Base-by-base conservation (phyloP, 1,139 yeast species). In the Lodderomyces jiufengensis region DNA sequence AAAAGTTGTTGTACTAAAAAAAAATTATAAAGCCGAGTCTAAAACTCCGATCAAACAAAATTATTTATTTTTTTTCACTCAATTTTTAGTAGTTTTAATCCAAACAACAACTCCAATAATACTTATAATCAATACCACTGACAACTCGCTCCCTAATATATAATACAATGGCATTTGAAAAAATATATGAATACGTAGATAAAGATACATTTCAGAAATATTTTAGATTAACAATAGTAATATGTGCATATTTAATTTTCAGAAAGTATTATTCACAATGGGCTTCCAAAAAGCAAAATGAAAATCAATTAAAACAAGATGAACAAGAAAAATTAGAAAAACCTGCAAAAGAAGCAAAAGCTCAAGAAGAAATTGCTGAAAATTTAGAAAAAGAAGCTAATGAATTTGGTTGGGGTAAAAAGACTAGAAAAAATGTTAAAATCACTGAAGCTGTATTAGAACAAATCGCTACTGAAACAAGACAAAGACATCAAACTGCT, bases 371-470 rank as follows among this genome's bases (percentile, higher is more conserved):
- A 34, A 47, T 48, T 25, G 56, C 52, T 32, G 62, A 62, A 35
- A 57, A 55, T 32, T 53, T 66, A 42, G 55, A 57, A 35, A 43
- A 48, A 14, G 76, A 70, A 48, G 74, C 78, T 31, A 55, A 65
- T 31, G 52, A 70, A 7, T 82, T 83, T 64, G 90, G 92, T 15
- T 83, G 88, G 87, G 92, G 92, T 39, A 83, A 82, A 55, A 71
- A 73, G 52, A 82, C 90, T 8, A 73, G 88, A 61, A 66, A 68
- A 46, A 67, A 55, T 38, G 78, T 75, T 32, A 73, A 76, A 59
- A 62, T 66, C 41, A 80, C 79, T 47, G 73, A 78, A 49, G 65
- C 71, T 32, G 47, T 70, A 14, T 64, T 82, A 33, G 77, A 78
- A 47, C 70, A 74, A 35, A 58, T 67, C 26, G 72, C 50, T 22